These are phyloP conservation scores for Solanum tarapatanum DNA, from an alignment of 257 asterid species.

Conservation along the genomic window DNA sequence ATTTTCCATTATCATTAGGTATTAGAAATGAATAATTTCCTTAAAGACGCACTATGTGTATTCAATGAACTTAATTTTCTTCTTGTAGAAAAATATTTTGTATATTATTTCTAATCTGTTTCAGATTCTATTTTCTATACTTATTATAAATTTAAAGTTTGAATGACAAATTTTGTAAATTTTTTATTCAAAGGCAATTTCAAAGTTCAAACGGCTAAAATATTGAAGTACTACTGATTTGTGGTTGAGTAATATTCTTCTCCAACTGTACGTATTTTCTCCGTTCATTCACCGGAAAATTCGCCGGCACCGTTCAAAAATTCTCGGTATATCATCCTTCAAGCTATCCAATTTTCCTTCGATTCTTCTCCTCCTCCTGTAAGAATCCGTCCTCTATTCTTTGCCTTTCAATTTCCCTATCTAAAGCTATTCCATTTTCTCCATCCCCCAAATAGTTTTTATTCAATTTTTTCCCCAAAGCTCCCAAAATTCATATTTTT, in stretches of 20 bases:
- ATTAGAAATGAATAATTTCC: too few relatives aligned
- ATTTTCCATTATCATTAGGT: too few relatives aligned
- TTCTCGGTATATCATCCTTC: slow-evolving; percentile 1
- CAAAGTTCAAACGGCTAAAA: neutral
- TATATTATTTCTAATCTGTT: too few relatives aligned
- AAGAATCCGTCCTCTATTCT: slow-evolving; percentile 7
- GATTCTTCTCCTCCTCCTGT: slow-evolving; percentile 40
- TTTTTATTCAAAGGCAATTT: neutral
- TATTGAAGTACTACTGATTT: neutral
- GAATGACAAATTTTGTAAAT: neutral
- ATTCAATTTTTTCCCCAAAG: neutral
- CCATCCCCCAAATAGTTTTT: neutral
- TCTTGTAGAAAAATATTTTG: too few relatives aligned
- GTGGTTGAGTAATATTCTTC: slow-evolving; percentile 8
- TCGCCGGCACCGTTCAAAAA: neutral
- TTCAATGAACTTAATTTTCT: too few relatives aligned
- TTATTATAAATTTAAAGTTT: neutral
- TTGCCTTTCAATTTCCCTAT: neutral
- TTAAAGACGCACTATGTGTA: neutral
- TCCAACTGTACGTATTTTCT: neutral
- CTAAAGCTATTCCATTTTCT: slow-evolving; percentile 3
- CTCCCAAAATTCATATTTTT: neutral
- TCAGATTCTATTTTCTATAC: too few relatives aligned
- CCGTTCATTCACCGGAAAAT: neutral
- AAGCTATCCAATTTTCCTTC: slow-evolving; percentile 5